These are phyloP conservation scores for Pythium insidiosum DNA, from an alignment of 352 stramenopile species.

Conservation along the genomic window DNA sequence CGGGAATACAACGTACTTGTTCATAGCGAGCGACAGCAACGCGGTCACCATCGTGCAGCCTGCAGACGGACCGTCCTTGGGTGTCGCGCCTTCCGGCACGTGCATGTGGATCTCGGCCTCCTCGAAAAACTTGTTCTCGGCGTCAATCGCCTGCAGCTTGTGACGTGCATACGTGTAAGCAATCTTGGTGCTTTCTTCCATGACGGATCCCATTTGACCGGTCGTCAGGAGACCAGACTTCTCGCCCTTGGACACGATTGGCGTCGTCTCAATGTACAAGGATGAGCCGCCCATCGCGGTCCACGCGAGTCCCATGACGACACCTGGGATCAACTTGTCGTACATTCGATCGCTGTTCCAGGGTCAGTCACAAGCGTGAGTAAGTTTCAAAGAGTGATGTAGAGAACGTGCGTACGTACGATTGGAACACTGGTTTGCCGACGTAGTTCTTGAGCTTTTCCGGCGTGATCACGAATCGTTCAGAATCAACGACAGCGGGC, in stretches of 20 bases:
- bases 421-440: conserved; percentile 96
- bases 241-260: conserved; percentile 60
- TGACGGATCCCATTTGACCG: conserved; percentile 97
- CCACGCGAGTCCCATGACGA: conserved; percentile 99
- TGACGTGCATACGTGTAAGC: conserved; percentile 91
- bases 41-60: conserved; percentile 98
- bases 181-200: conserved; percentile 98
- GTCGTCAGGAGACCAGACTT: conserved; percentile 76
- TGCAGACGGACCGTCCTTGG: conserved; percentile 97
- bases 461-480: conserved; percentile 87
- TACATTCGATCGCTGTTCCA: conserved; percentile 92
- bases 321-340: conserved; percentile 88
- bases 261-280: conserved; percentile 97
- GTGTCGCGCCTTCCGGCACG: conserved; percentile 97
- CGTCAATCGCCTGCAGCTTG: conserved; percentile 56
- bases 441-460: conserved; percentile 97
- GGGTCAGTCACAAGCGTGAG: background rate
- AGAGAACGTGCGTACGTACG: conserved; percentile 29
- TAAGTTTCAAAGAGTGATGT: background rate
- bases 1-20: conserved; percentile 79
- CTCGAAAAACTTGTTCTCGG: conserved; percentile 93
- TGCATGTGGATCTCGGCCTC: conserved; percentile 96
- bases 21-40: conserved; percentile 92
- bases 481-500: conserved; percentile 8
- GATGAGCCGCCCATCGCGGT: conserved; percentile 97